Conservation (phyloP, 1,284 basidiomycete genomes). For the Ustilago vetiveriae region DNA sequence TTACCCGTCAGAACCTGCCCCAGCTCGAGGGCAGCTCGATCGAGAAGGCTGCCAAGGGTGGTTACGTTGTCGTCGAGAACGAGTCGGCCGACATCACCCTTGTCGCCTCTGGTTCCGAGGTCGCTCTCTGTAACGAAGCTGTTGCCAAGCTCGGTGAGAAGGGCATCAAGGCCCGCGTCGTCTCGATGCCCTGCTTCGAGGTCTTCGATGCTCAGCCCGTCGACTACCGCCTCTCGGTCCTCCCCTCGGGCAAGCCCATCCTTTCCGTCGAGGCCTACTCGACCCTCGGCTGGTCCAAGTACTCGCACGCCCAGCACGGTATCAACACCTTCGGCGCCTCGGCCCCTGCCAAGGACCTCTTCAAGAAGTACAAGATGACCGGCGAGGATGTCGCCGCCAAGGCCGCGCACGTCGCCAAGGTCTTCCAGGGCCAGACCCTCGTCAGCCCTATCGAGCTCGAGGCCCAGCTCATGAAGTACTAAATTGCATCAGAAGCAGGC, state of each 20-base stretch:
- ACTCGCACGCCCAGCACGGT: constrained; percentile 63
- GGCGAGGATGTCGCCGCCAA: constrained; percentile 77
- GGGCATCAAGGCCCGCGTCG: constrained; percentile 79
- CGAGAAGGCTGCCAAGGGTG: constrained; percentile 84
- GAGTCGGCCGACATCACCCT: constrained; percentile 81
- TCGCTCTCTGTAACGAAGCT: constrained; percentile 84
- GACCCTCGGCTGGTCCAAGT: constrained; percentile 65
- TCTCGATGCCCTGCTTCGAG: constrained; percentile 88
- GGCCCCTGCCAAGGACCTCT: constrained; percentile 87
- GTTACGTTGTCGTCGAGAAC: constrained; percentile 87
- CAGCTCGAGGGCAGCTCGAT: constrained; percentile 88
- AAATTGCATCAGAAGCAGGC: constrained; percentile 2
- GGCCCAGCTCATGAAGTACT: constrained; percentile 45
- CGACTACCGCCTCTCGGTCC: constrained; percentile 82
- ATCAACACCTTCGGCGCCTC: constrained; percentile 75
- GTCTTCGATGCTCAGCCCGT: constrained; percentile 85
- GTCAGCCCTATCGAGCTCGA: constrained; percentile 75
- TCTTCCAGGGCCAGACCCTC: constrained; percentile 84
- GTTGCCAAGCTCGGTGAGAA: constrained; percentile 77
- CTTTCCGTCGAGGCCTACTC: constrained; percentile 84
- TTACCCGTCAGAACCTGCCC: constrained; percentile 90
- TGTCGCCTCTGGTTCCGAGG: constrained; percentile 88
- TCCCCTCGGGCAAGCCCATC: constrained; percentile 88
- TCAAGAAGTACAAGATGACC: constrained; percentile 70
- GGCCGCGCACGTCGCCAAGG: constrained; percentile 84